Evolutionary conservation across 306 rosid species (phyloP), one percentile per base, ranked within the genome.

Genomic region (Vachellia collinsii): DNA sequence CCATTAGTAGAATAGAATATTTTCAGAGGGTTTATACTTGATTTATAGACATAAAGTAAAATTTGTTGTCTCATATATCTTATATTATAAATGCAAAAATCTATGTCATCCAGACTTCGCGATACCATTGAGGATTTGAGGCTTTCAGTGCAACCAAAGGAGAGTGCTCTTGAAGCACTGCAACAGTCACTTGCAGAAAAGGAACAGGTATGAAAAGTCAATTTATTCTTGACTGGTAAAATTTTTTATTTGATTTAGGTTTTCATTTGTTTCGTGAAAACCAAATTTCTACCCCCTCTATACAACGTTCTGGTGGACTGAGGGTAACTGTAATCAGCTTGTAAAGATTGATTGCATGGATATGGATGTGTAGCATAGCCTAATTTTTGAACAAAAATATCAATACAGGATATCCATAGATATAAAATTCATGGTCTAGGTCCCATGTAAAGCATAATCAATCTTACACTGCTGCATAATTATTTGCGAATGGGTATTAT

Each of bases 61-160:
- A 59, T 46, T 34, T 74, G 67, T 48, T 36, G 79, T 77, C 72
- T 48, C 64, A 62, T 77, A 75, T 85, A 74, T 47, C 56, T 22
- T 81, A 38, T 84, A 43, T 79, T 71, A 13, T 41, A 72, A 81
- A 62, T 81, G 77, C 73, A 48, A 81, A 79, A 23, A 75, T 42
- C 51, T 68, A 48, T 70, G 79, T 79, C 78, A 29, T 77, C 70
- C 83, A 96, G 99, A 79, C 94, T 96, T 74, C 93, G 98, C 58
- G 99, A 96, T 84, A 93, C 94, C 84, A 80, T 92, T 84, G 99
- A 93, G 88, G 99, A 96, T 65, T 80, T 93, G 76, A 90, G 93
- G 70, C 83, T 88, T 80, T 91, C 96, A 44, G 63, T 96, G 85
- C 90, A 92, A 83, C 99, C 99, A 62, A 96, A 92, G 84, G 98